Percentiles rank a stretch among this genome's conserved stretches.
phyloP scores from a whole-genome alignment of 2,329 filamentous ascomycete species.

The Gyromitra esculenta region DNA sequence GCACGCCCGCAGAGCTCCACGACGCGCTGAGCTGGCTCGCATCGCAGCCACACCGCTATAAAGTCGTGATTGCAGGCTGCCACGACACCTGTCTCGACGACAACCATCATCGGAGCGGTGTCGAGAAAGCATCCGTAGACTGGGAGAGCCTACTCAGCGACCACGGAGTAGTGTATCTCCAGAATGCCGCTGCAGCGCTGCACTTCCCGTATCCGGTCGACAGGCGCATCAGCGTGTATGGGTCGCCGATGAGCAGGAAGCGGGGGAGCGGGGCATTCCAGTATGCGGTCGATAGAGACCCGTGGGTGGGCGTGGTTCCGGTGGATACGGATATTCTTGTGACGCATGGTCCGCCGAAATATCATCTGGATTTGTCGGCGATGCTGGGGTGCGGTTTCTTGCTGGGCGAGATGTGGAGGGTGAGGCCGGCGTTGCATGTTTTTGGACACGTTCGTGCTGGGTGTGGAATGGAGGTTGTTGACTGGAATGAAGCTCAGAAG shows the following conservation, averaged over 20 bases:
- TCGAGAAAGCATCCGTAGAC: conserved; percentile 66
- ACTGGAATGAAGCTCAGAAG: conserved; percentile 73
- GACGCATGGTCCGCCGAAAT: conserved; percentile 74
- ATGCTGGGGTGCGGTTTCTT: conserved; percentile 72
- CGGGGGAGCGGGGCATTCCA: conserved; percentile 77
- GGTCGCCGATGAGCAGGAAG: conserved; percentile 79
- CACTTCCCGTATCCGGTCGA: conserved; percentile 20
- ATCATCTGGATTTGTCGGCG: conserved; percentile 64
- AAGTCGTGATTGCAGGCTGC: conserved; percentile 78
- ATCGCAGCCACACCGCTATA: conserved; percentile 72
- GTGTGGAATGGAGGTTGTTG: conserved; percentile 70
- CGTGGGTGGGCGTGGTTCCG: conserved; percentile 72
- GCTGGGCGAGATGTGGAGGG: conserved; percentile 67
- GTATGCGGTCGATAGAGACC: conserved; percentile 67
- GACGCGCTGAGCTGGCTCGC: conserved; percentile 74
- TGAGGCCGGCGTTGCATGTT: conserved; percentile 72
- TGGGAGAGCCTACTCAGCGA: conserved; percentile 59
- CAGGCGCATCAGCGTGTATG: conserved; percentile 76
- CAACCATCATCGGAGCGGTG: neutral
- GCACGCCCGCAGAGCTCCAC: conserved; percentile 67
- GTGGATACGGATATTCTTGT: conserved; percentile 72
- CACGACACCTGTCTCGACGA: conserved; percentile 75
- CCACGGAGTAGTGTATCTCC: conserved; percentile 36
- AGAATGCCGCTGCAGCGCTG: conserved; percentile 18
- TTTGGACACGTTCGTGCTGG: conserved; percentile 78